Conservation (phyloP, 2,329 filamentous ascomycete species). For the Cyanodermella asteris region DNA sequence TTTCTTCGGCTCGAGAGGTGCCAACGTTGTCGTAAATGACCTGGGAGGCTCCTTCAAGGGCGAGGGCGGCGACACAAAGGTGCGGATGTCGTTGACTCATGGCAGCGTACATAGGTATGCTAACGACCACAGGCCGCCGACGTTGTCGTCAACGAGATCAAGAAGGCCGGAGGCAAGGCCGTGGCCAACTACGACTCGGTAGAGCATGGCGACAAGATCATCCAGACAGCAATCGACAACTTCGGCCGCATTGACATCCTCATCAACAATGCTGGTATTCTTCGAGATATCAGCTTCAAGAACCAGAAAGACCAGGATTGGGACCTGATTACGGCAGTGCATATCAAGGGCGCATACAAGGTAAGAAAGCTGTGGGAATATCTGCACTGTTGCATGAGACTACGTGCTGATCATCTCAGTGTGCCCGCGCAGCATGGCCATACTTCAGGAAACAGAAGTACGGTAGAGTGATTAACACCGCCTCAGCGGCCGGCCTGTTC, state of each 20-base stretch:
- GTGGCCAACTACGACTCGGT: slow-evolving; percentile 82
- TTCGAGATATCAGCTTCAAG: slow-evolving; percentile 91
- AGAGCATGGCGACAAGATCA: slow-evolving; percentile 81
- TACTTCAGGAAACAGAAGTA: slow-evolving; percentile 98
- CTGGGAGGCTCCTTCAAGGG: slow-evolving; percentile 84
- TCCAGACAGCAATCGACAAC: slow-evolving; percentile 36
- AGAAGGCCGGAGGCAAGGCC: slow-evolving; percentile 74
- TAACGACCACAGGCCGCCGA: slow-evolving; percentile 15
- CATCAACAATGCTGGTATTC: slow-evolving; percentile 94
- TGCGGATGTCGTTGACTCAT: not conserved
- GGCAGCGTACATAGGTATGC: not conserved
- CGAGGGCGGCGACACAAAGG: slow-evolving; percentile 68
- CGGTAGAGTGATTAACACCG: slow-evolving; percentile 86
- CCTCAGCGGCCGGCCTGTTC: slow-evolving; percentile 87
- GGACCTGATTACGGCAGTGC: slow-evolving; percentile 84
- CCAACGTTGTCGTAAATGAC: slow-evolving; percentile 91
- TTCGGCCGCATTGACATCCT: slow-evolving; percentile 66
- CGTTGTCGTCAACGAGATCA: slow-evolving; percentile 30
- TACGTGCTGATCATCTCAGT: slow-evolving; percentile 23
- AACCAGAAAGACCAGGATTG: slow-evolving; percentile 96
- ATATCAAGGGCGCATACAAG: slow-evolving; percentile 87
- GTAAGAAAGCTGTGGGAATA: slow-evolving; percentile 12
- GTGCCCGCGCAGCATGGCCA: slow-evolving; percentile 81
- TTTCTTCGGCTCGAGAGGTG: slow-evolving; percentile 82
- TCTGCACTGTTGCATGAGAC: not conserved